Evolutionary conservation across 371 early-diverging fungal genomes (phyloP), one percentile per base, ranked within the genome.

Genomic region (Rozella allomycis): DNA sequence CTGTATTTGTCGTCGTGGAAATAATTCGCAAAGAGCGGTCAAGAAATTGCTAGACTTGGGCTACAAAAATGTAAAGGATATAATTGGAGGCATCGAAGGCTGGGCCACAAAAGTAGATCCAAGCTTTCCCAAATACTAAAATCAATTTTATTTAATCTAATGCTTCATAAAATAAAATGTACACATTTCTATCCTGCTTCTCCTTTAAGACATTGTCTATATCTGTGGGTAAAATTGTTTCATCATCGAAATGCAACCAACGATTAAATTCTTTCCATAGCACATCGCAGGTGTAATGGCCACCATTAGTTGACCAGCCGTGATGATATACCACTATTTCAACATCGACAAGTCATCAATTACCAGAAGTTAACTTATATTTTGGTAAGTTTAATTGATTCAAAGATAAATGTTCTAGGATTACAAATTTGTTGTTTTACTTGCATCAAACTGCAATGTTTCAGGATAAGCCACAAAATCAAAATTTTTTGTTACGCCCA

Each of bases 271-370:
- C n/a, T n/a, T n/a, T n/a, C n/a, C n/a, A n/a, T n/a, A 23, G 25
- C 16, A 96, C 68, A 52, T 83, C 83, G 55, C 86, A 86, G 3
- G 93, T 96, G 52, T 96, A 96, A 47, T 96, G 96, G 4, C 96
- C 96, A 23, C 86, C 93, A 8, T 65, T 70, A 17, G 88, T 80
- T 17, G 60, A 59, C 34, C 56, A 49, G 10, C 96, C 93, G 47
- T 90, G 96, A 52, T 96, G 96, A 50, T 91, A 82, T 5, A 96
- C 80, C 26, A 85, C 87, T 50, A 23, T 1, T 20, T 14, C 22
- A 25, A 16, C 12, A 14, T 13, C 17, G 10, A 14, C 14, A 13
- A 13, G 2, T 8, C 29, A 23, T 35, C 13, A 36, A 34, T 20
- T 40, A 55, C 55, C 46, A 1, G 57, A 53, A 46, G 49, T 51